Percentiles rank a stretch among this genome's conserved stretches.
These are phyloP conservation scores for Termitomyces titanicus DNA, from an alignment of 768 basidiomycete species.

Conservation along the genomic window DNA sequence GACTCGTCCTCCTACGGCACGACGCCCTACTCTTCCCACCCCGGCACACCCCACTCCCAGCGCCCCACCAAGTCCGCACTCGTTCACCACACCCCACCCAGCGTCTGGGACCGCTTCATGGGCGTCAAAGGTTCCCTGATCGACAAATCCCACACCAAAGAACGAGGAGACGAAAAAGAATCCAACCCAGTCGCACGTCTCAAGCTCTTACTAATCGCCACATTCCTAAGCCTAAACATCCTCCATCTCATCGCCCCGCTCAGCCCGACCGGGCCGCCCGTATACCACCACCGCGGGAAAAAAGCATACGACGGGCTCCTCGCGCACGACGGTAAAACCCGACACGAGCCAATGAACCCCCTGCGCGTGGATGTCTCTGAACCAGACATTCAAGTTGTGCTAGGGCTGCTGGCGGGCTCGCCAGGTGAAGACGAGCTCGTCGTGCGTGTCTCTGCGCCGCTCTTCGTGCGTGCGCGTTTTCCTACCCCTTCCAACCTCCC, in stretches of 20 bases:
- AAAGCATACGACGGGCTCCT: conserved; percentile 65
- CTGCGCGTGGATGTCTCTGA: conserved; percentile 75
- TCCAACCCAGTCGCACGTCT: conserved; percentile 78
- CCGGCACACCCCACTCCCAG: conserved; percentile 16
- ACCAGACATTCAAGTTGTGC: conserved; percentile 52
- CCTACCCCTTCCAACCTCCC: conserved; percentile 16
- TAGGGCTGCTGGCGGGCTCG: conserved; percentile 24
- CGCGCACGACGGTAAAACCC: conserved; percentile 12
- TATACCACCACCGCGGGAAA: conserved; percentile 35
- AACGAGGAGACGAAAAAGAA: conserved; percentile 21
- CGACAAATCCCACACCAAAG: conserved; percentile 10
- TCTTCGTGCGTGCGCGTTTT: conserved; percentile 50
- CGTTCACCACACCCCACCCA: conserved; percentile 24
- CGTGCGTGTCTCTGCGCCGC: conserved; percentile 60
- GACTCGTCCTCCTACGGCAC: conserved; percentile 24
- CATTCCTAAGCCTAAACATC: conserved; percentile 88
- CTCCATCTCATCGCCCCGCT: conserved; percentile 93
- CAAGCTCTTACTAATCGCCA: conserved; percentile 86
- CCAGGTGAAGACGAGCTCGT: conserved; percentile 36
- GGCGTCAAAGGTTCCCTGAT: conserved; percentile 29
- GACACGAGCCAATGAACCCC: too few species aligned
- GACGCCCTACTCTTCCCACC: conserved; percentile 19
- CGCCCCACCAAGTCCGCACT: conserved; percentile 22
- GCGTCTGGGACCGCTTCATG: conserved; percentile 11
- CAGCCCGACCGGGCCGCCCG: conserved; percentile 35